These are phyloP conservation scores for Cylindrotheca fusiformis DNA, from an alignment of 108 stramenopile species.

Conservation along the genomic window DNA sequence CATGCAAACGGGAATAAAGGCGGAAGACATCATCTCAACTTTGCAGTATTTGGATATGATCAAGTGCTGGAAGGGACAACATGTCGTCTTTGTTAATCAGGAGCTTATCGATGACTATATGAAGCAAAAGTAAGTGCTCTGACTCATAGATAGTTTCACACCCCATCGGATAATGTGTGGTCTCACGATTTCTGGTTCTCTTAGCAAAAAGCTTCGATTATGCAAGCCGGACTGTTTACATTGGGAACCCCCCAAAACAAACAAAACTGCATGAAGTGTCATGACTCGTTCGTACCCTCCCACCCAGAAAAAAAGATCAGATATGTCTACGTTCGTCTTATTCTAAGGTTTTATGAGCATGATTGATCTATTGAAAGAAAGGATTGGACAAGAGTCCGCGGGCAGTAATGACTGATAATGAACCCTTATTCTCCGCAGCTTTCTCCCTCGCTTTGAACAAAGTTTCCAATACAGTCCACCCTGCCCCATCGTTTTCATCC, in stretches of 20 bases:
- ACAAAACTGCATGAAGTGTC: no score
- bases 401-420: slow-evolving; percentile 40
- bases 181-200: background rate
- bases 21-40: slow-evolving; percentile 97
- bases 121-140: slow-evolving; percentile 67
- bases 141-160: slow-evolving; percentile 1
- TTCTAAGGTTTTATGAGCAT: background rate
- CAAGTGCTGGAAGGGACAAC: slow-evolving; percentile 98
- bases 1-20: slow-evolving; percentile 86
- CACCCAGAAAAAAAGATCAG: no score
- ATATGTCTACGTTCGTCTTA: no score
- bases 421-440: slow-evolving; percentile 40
- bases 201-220: slow-evolving; percentile 57
- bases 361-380: slow-evolving; percentile 44
- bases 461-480: slow-evolving; percentile 68
- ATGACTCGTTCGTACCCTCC: no score
- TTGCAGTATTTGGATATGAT: slow-evolving; percentile 94
- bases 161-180: background rate
- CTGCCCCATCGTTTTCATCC: slow-evolving; percentile 70
- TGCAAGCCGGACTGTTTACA: slow-evolving; percentile 63
- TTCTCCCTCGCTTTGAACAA: slow-evolving; percentile 69
- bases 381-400: slow-evolving; percentile 51
- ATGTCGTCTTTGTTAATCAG: slow-evolving; percentile 90
- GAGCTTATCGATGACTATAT: slow-evolving; percentile 68
- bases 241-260: slow-evolving; percentile 48